Conservation (phyloP, 345 rosid genomes). For the Syzygium oleosum region DNA sequence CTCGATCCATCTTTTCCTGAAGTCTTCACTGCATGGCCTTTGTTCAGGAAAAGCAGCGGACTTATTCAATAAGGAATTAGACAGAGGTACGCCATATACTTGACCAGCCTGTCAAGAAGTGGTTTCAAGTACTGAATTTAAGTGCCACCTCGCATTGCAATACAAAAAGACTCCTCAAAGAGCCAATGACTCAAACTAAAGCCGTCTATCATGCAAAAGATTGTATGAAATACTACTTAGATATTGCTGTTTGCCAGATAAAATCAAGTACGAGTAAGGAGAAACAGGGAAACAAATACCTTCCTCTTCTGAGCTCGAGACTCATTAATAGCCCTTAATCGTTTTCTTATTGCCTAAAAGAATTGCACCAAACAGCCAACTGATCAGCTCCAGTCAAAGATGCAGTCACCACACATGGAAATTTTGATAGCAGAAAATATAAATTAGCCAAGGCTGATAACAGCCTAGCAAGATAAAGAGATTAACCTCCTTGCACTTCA, state of each 20-base stretch:
- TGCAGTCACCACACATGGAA: neutral
- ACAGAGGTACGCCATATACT: conserved; percentile 92
- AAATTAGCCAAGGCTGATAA: neutral
- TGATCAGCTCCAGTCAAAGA: neutral
- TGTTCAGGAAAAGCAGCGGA: conserved; percentile 83
- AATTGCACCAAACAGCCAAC: conserved; percentile 2
- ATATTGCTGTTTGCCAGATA: neutral
- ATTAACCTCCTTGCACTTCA: conserved; percentile 89
- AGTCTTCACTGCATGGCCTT: conserved; percentile 69
- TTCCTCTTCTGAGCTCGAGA: conserved; percentile 97
- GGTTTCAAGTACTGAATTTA: neutral
- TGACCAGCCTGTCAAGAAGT: conserved; percentile 79
- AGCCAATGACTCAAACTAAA: neutral
- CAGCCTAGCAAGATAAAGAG: neutral
- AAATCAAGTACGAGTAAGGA: neutral
- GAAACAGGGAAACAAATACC: conserved; percentile 32
- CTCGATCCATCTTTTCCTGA: conserved; percentile 94
- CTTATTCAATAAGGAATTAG: conserved; percentile 71
- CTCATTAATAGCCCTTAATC: conserved; percentile 87
- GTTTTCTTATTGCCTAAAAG: conserved; percentile 72
- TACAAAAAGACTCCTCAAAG: neutral
- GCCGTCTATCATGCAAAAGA: neutral
- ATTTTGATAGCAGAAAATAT: neutral
- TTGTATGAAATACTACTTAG: neutral
- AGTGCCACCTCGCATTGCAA: neutral